Evolutionary conservation across 176 grass and related monocot species (phyloP).

Genomic region (Bonia amplexicaulis): DNA sequence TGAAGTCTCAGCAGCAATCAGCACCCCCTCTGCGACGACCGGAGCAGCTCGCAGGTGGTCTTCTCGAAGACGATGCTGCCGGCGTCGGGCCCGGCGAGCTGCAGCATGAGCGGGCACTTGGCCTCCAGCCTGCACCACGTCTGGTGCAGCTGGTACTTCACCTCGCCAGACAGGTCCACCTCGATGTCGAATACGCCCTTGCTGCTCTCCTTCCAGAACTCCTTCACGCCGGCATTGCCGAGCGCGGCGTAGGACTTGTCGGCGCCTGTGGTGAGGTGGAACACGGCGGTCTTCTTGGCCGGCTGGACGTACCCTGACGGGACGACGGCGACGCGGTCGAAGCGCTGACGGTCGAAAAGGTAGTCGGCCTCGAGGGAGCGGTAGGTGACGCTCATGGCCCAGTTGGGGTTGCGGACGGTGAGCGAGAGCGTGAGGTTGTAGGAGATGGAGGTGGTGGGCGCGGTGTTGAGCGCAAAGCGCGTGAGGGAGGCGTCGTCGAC

Average conservation of each 20-base stretch:
- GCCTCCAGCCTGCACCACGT: conserved; percentile 18
- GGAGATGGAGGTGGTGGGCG: neutral
- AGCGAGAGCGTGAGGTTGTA: conserved; percentile 45
- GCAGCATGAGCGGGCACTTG: conserved; percentile 34
- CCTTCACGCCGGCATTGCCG: neutral
- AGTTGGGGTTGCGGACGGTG: conserved; percentile 34
- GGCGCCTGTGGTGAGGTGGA: conserved; percentile 13
- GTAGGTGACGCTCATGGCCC: conserved; percentile 32
- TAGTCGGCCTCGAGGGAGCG: conserved; percentile 37
- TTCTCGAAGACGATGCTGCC: conserved; percentile 29
- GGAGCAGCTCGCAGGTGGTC: conserved; percentile 21
- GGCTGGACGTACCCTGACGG: neutral
- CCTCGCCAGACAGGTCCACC: conserved; percentile 19
- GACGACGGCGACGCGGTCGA: conserved; percentile 26
- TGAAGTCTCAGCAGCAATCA: neutral
- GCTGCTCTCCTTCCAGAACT: conserved; percentile 9
- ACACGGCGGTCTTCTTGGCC: conserved; percentile 24
- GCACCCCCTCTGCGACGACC: conserved; percentile 28
- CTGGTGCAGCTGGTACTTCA: conserved; percentile 11
- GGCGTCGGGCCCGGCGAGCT: conserved; percentile 1
- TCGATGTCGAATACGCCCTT: conserved; percentile 37
- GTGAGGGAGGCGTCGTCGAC: conserved; percentile 35
- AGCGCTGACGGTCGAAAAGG: conserved; percentile 29
- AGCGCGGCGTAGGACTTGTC: neutral
- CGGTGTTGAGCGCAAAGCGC: conserved; percentile 17